Evolutionary conservation across 192 early-diverging fungal species (phyloP).

Genomic region (Allomyces javanicus): DNA sequence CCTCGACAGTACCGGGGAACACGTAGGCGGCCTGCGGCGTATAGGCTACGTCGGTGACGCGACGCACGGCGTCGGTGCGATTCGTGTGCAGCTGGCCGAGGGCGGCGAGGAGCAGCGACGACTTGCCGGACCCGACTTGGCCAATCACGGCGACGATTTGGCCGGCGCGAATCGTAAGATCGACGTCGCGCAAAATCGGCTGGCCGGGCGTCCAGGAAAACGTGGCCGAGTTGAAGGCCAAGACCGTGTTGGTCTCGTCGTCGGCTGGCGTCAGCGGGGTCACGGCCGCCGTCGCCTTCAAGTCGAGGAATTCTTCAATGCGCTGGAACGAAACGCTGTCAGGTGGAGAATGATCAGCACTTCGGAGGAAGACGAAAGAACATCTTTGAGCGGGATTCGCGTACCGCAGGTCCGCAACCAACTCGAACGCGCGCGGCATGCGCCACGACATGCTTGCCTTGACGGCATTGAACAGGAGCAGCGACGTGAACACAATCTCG

Average conservation of each 20-base stretch:
- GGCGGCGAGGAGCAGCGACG: slow-evolving; percentile 56
- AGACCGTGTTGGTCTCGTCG: too few species aligned
- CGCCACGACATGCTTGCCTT: too few species aligned
- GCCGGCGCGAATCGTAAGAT: slow-evolving; percentile 23
- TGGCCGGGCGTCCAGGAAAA: too few species aligned
- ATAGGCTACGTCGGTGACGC: slow-evolving; percentile 55
- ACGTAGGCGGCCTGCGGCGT: slow-evolving; percentile 16
- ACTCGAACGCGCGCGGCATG: too few species aligned
- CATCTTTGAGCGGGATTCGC: not conserved
- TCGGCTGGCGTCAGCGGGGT: too few species aligned
- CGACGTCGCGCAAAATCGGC: slow-evolving; percentile 14
- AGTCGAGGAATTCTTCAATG: not conserved
- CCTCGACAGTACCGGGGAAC: not conserved
- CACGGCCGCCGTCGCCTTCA: not conserved
- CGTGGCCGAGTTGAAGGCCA: too few species aligned
- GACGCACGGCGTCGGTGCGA: slow-evolving; percentile 20
- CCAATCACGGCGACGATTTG: slow-evolving; percentile 66
- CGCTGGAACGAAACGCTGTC: not conserved
- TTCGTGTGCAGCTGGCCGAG: slow-evolving; percentile 56
- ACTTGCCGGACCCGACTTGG: slow-evolving; percentile 67
- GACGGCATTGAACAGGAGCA: too few species aligned
- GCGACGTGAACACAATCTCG: too few species aligned
- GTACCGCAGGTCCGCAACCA: too few species aligned
- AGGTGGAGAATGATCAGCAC: not conserved
- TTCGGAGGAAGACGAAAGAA: not conserved